Base-by-base conservation (phyloP, 352 stramenopile genomes). In the Elongisporangium prolatum region DNA sequence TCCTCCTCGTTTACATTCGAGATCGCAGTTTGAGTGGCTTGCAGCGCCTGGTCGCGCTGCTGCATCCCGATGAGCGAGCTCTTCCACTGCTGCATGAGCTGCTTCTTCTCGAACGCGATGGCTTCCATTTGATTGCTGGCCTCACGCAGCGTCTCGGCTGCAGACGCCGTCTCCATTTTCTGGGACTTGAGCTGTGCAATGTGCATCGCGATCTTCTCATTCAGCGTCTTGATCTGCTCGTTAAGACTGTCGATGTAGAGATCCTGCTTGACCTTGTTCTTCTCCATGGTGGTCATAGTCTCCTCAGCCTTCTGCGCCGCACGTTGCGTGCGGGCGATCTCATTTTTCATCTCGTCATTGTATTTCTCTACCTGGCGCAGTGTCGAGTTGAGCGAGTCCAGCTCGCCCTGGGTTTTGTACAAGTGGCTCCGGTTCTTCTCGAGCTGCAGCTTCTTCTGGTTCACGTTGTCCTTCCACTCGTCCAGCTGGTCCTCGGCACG, bases 51-150 rank as follows among this genome's bases (percentile, higher is more conserved):
- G 63, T 98, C 95, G 22, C 95, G 74, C 52, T 96, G 77, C 55
- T 86, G 75, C 52, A 98, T 83, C 6, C 81, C 93, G 51, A 98
- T 86, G 10, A 98, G 68, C n/a, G 90, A 89, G 62, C 87, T 94
- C 64, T 98, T 97, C 93, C 96, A 98, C 66, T 98, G 90, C 72
- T 97, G 89, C 61, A 98, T 64, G 11, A 98, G 68, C 61, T 98
- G 92, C 66, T 97, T 97, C 72, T 98, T 98, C 71, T 98, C 96
- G 53, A 97, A 97, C 11, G 86, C 75, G 50, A 98, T 94, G 7
- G 84, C 70, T 22, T 98, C 91, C 84, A 98, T 96, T 59, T 98
- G 93, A 37, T 72, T 69, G 9, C 67, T 77, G 20, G 91, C 93
- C 49, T 98, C 91, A 4, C 72, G 72, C 54, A 98, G 74, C 38